Conservation (phyloP, 108 stramenopile species). For the Fistulifera pelliculosa region DNA sequence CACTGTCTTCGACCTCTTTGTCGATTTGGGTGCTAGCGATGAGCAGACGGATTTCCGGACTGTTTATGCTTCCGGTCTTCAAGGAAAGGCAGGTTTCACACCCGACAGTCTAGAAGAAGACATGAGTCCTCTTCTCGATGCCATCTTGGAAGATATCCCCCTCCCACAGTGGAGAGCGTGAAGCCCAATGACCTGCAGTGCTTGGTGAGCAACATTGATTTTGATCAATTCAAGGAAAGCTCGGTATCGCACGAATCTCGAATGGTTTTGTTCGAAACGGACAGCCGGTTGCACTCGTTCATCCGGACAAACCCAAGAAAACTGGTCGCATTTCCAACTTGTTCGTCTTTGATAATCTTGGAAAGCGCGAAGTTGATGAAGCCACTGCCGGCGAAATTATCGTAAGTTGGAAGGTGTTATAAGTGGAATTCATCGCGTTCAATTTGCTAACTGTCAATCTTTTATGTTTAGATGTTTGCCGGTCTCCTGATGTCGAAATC, state of each 20-base stretch:
- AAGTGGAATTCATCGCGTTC: no score
- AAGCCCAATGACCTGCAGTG: constrained; percentile 72
- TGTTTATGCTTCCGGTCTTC: constrained; percentile 90
- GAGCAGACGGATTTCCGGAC: constrained; percentile 97
- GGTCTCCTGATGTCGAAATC: constrained; percentile 89
- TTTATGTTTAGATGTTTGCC: constrained; percentile 75
- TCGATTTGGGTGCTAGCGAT: constrained; percentile 92
- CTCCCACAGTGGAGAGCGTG: constrained; percentile 52
- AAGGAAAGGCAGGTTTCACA: constrained; percentile 84
- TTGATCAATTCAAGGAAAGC: constrained; percentile 97
- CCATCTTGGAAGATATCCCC: constrained; percentile 61
- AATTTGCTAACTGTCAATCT: no score
- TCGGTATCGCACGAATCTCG: constrained; percentile 92
- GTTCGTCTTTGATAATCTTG: constrained; percentile 95
- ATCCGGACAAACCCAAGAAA: constrained; percentile 72
- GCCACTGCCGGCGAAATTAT: constrained; percentile 97
- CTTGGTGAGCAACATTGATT: constrained; percentile 93
- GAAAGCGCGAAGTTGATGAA: constrained; percentile 80
- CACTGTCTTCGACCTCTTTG: constrained; percentile 97
- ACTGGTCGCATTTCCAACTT: constrained; percentile 77
- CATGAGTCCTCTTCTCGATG: constrained; percentile 92
- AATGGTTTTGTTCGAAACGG: constrained; percentile 78
- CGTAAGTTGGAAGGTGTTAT: background rate
- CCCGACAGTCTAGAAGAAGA: constrained; percentile 68
- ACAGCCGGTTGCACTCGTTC: constrained; percentile 64